Base-by-base conservation (phyloP, 2,329 filamentous ascomycete genomes). In the Alternaria postmessia region DNA sequence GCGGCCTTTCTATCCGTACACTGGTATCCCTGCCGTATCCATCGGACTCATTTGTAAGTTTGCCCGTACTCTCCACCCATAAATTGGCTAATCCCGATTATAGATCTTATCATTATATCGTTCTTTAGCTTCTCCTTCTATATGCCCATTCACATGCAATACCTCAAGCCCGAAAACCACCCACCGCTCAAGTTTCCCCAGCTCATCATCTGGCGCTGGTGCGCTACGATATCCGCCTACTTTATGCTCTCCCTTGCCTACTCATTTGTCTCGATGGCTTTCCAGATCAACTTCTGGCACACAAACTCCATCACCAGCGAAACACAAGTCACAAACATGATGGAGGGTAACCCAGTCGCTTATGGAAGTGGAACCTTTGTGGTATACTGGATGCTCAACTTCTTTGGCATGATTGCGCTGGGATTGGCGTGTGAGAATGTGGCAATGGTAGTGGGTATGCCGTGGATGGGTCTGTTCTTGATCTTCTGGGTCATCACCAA, bases 401-500 rank as follows among this genome's bases (percentile, higher is more conserved):
- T 83, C 73, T 79, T 85, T 0, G 88, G 87, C 8, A 90, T 90
- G 88, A 79, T 82, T 8, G 87, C 87, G 0, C 69, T 90, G 1
- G 88, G 87, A 0, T 75, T 90, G 3, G 86, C 88, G 0, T 88
- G 86, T 68, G 88, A 90, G 76, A 90, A 90, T 66, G 83, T 88
- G 28, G 85, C 85, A 0, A 89, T 89, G 85, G 68, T 89, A 2
- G 78, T 90, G 5, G 87, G 86, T 0, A 80, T 85, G 66, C 88
- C 86, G 0, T 90, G 87, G 87, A 85, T 81, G 52, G 83, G 86
- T 0, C 72, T 89, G 0, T 91, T 88, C 83, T 76, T 91, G 2
- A 88, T 90, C 57, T 89, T 89, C 67, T 89, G 87, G 87, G 86
- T 90, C 42, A 88, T 90, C 57, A 84, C 86, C 7, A 91, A 91